A percentile compares a stretch with the other conserved stretches of the same genome.
Conservation (phyloP, 2,329 filamentous ascomycete species). For the Pseudogymnoascus sp. region DNA sequence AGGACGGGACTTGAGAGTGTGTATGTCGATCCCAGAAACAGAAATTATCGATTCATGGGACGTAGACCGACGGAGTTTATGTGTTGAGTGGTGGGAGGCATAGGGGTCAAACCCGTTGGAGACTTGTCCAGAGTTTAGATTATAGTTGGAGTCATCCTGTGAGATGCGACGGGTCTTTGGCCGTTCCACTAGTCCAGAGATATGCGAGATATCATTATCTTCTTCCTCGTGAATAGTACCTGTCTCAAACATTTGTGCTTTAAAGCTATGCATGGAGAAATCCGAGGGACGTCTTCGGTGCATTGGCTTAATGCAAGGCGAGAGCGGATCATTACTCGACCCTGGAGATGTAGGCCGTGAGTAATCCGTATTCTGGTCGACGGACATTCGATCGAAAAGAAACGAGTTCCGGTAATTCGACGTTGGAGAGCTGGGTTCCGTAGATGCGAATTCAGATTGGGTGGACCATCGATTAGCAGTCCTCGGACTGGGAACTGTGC, state of each 20-base stretch:
- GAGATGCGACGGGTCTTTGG: conserved; percentile 10
- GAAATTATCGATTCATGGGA: conserved; percentile 91
- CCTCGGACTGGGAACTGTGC: conserved; percentile 44
- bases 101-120: conserved; percentile 27
- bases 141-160: conserved; percentile 18
- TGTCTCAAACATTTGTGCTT: not conserved
- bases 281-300: conserved; percentile 54
- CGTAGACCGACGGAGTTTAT: conserved; percentile 54
- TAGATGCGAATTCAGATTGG: conserved; percentile 64
- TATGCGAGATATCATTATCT: conserved; percentile 28
- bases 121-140: conserved; percentile 18
- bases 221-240: conserved; percentile 32
- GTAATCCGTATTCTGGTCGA: conserved; percentile 51
- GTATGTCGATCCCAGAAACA: conserved; percentile 80
- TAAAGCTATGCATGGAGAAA: conserved; percentile 37
- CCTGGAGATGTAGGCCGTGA: conserved; percentile 77
- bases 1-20: conserved; percentile 68
- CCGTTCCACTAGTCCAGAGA: conserved; percentile 20
- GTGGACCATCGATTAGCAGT: conserved; percentile 57
- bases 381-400: conserved; percentile 69
- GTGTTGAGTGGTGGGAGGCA: conserved; percentile 35
- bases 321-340: conserved; percentile 63
- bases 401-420: conserved; percentile 67
- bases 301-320: conserved; percentile 47
- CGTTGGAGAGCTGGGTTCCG: conserved; percentile 72